These are phyloP conservation scores for Tausonia pullulans DNA, from an alignment of 1,284 basidiomycete species.

Conservation along the genomic window DNA sequence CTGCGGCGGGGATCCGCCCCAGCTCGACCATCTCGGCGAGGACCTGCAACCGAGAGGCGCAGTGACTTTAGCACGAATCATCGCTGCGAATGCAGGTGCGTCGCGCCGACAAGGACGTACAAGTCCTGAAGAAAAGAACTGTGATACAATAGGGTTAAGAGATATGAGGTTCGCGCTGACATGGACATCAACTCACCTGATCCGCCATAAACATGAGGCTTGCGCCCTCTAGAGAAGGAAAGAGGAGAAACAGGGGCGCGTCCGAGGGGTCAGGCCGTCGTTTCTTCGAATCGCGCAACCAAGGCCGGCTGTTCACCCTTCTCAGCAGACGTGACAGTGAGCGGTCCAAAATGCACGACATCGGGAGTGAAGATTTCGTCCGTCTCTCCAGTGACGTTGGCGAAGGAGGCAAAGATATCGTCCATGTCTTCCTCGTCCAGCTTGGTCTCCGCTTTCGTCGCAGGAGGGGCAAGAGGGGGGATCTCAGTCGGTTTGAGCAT, in stretches of 20 bases:
- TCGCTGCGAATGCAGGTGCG: too few relatives aligned
- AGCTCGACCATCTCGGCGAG: conserved; percentile 8
- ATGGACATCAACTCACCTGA: too few relatives aligned
- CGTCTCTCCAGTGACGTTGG: not conserved
- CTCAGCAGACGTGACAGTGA: not conserved
- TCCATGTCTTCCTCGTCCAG: not conserved
- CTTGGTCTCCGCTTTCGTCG: not conserved
- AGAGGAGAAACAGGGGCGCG: not conserved
- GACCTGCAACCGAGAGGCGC: not conserved
- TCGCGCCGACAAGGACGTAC: too few relatives aligned
- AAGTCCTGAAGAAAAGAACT: too few relatives aligned
- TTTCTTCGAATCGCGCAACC: not conserved
- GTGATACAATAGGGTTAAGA: too few relatives aligned
- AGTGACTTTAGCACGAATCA: too few relatives aligned
- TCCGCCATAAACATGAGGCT: too few relatives aligned
- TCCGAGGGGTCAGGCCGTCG: not conserved
- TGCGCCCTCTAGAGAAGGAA: not conserved
- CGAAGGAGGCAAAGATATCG: conserved; percentile 7
- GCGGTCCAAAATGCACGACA: not conserved
- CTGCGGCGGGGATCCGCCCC: not conserved
- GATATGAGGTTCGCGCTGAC: too few relatives aligned
- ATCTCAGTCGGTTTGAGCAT: too few relatives aligned
- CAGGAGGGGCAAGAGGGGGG: conserved; percentile 27
- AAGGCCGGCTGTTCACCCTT: not conserved
- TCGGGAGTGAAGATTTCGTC: not conserved